Evolutionary conservation across 305 asterid species (phyloP), one percentile per base, ranked within the genome.

Genomic region (Andrographis paniculata): DNA sequence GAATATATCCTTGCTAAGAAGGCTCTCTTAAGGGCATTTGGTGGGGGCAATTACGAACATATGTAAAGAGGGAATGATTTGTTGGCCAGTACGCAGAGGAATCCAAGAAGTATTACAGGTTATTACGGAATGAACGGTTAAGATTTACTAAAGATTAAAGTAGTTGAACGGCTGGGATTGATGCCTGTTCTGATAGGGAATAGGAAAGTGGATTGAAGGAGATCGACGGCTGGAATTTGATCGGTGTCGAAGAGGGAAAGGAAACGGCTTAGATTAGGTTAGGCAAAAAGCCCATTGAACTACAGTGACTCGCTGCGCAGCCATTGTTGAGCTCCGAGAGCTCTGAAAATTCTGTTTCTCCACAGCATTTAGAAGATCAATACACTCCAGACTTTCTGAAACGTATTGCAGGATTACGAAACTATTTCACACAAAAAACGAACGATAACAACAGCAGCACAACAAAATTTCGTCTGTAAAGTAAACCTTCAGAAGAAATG

Each of bases 311-410:
- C 59, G 79, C 89, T 72, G 68, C 27, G 60, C 61, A 59, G 76
- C 78, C 85, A 74, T 71, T 68, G 87, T 64, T 67, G 91, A 64
- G 78, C 77, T 77, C 56, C 59, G 49, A 10, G 79, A 74, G 78
- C 72, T 78, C 77, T 60, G 60, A 61, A 70, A 50, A 55, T 50
- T 58, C 64, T 53, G 61, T 24, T 24, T 24, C 30, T 24, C 30
- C 30, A 3, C 30, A 24, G 8, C 30, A 4, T 8, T 24, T 4
- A 24, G 8, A 4, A 24, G 8, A 24, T 3, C 4, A 24, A 3
- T 24, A 24, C n/a, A n/a, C n/a, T n/a, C 30, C 30, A 24, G 30
- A 24, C 8, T 3, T 24, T 4, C 4, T 3, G 8, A 24, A 24
- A 24, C 8, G 4, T 24, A 24, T 24, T 24, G 8, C 8, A 3